These are phyloP conservation scores for Ogataea pignaliae DNA, from an alignment of 805 yeast species.

Conservation along the genomic window DNA sequence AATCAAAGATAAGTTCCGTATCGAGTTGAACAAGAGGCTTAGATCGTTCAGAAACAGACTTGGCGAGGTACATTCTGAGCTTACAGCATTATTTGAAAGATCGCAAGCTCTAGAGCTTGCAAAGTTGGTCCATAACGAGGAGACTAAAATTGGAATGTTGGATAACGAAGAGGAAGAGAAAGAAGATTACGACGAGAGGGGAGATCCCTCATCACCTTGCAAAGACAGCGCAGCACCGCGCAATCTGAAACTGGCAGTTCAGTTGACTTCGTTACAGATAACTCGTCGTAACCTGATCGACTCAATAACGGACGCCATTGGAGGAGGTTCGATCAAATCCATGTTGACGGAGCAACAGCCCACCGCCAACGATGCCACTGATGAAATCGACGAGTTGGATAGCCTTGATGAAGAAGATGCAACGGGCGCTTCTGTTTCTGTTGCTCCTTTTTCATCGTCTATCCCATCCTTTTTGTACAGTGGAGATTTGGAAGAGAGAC, in stretches of 20 bases:
- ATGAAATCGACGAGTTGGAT: slow-evolving; percentile 9
- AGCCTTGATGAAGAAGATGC: slow-evolving; percentile 1
- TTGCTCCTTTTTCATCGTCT: background rate
- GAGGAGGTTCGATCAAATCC: slow-evolving; percentile 9
- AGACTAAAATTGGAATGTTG: slow-evolving; percentile 17
- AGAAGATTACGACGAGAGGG: background rate
- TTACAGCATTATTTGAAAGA: slow-evolving; percentile 45
- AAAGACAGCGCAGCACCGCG: background rate
- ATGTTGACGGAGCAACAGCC: slow-evolving; percentile 1
- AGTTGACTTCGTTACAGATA: slow-evolving; percentile 37
- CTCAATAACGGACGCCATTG: slow-evolving; percentile 18
- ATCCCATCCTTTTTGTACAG: background rate
- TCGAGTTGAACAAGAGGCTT: slow-evolving; percentile 5
- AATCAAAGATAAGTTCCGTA: background rate
- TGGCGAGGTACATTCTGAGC: slow-evolving; percentile 27
- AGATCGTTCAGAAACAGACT: slow-evolving; percentile 11
- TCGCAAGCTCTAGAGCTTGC: slow-evolving; percentile 62
- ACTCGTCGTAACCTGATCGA: slow-evolving; percentile 34
- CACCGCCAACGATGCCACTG: slow-evolving; percentile 7
- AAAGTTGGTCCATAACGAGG: slow-evolving; percentile 53
- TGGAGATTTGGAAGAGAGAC: slow-evolving; percentile 10
- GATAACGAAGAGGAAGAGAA: slow-evolving; percentile 8
- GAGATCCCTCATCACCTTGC: background rate
- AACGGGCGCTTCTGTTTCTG: too few relatives aligned
- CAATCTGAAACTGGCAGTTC: slow-evolving; percentile 28